These are phyloP conservation scores for Sporothrix brasiliensis DNA, from an alignment of 2,329 filamentous ascomycete species.

Conservation along the genomic window DNA sequence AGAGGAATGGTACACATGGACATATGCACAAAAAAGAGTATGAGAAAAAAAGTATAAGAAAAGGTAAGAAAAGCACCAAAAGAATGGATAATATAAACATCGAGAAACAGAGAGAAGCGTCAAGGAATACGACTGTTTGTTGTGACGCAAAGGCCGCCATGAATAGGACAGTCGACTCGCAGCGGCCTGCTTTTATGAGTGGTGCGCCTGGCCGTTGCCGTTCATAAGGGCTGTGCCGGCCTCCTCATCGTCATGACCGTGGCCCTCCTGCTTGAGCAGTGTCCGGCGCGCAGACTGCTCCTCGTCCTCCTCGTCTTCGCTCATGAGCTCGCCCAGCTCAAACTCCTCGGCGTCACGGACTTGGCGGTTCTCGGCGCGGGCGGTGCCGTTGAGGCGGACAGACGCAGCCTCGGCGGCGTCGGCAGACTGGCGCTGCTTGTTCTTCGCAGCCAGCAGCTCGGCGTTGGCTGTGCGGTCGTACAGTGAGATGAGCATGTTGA, in stretches of 20 bases:
- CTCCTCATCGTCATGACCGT: constrained; percentile 39
- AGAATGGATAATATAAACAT: background rate
- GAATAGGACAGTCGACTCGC: background rate
- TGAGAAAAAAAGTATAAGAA: background rate
- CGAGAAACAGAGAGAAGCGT: background rate
- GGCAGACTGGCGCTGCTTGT: constrained; percentile 25
- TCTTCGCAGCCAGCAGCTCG: constrained; percentile 33
- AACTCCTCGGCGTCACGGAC: constrained; percentile 87
- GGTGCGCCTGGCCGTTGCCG: constrained; percentile 37
- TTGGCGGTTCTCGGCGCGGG: constrained; percentile 54
- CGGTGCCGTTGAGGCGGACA: constrained; percentile 43
- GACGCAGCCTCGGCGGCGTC: background rate
- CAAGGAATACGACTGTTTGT: background rate
- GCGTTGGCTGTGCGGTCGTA: constrained; percentile 67
- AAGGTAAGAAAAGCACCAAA: background rate
- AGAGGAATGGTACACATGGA: background rate
- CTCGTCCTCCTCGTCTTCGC: constrained; percentile 78
- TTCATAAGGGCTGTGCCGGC: constrained; percentile 16
- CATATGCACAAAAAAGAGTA: background rate
- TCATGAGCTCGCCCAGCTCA: constrained; percentile 87
- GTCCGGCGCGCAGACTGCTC: constrained; percentile 48
- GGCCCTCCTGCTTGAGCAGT: constrained; percentile 41
- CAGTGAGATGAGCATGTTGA: constrained; percentile 80
- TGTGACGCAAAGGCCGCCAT: background rate
- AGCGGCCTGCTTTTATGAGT: constrained; percentile 7